Conservation (phyloP, 257 asterid genomes). For the Schizonepeta tenuifolia region DNA sequence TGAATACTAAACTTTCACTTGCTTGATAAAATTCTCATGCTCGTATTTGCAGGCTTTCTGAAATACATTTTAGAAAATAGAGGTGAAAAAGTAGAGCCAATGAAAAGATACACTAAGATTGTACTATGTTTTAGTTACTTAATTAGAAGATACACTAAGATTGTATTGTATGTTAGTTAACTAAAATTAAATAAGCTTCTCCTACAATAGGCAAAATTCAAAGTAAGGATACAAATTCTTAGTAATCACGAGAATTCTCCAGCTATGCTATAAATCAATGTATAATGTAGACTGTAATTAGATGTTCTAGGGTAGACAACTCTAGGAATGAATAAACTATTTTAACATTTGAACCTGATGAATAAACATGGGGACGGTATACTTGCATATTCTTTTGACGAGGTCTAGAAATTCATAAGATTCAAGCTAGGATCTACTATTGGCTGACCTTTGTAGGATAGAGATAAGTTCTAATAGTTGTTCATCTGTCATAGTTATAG, state of each 20-base stretch:
- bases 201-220: slow-evolving; percentile 4
- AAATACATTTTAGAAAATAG: neutral
- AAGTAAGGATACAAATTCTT: neutral
- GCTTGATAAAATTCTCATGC: neutral
- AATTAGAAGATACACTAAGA: neutral
- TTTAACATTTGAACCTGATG: neutral
- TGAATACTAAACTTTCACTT: neutral
- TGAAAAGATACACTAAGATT: neutral
- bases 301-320: neutral
- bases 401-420: neutral
- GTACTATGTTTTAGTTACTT: neutral
- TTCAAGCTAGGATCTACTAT: neutral
- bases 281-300: neutral
- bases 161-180: neutral
- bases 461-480: neutral
- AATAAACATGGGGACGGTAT: too few relatives aligned
- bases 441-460: slow-evolving; percentile 11
- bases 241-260: neutral
- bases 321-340: neutral
- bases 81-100: neutral
- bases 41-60: neutral
- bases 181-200: slow-evolving; percentile 5
- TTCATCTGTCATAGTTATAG: slow-evolving; percentile 1
- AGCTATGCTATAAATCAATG: neutral
- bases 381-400: neutral